Percentiles rank a stretch among this genome's conserved stretches.
Evolutionary conservation across 1,284 basidiomycete species (phyloP).

Genomic region (Tranzscheliella williamsii): DNA sequence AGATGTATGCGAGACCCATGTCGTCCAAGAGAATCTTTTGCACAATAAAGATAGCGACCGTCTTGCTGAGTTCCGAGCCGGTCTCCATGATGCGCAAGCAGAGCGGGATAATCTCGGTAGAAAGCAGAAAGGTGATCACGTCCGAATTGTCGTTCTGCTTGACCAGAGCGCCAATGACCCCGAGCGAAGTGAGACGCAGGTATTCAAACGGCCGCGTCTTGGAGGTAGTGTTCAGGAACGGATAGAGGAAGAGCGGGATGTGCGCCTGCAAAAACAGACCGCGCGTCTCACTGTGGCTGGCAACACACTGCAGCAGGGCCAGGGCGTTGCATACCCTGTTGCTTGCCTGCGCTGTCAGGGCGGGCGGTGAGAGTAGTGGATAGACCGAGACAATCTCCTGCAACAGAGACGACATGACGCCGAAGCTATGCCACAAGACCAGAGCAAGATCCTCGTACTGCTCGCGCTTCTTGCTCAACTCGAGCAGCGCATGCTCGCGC

Average conservation of each 20-base stretch:
- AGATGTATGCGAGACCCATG: conserved; percentile 96
- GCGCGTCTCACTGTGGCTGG: conserved; percentile 58
- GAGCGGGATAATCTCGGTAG: conserved; percentile 98
- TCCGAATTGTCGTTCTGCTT: conserved; percentile 95
- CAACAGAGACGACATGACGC: conserved; percentile 96
- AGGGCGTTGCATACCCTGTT: conserved; percentile 99
- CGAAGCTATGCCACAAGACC: conserved; percentile 98
- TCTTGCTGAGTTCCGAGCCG: conserved; percentile 97
- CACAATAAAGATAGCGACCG: conserved; percentile 99
- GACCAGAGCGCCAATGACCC: conserved; percentile 97
- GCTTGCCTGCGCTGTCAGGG: conserved; percentile 95
- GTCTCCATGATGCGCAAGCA: conserved; percentile 99
- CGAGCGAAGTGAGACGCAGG: conserved; percentile 91
- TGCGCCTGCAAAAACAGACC: conserved; percentile 69
- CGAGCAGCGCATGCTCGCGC: conserved; percentile 66
- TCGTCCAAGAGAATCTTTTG: conserved; percentile 99
- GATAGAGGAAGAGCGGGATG: conserved; percentile 97
- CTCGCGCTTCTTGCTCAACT: conserved; percentile 98
- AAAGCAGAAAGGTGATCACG: conserved; percentile 97
- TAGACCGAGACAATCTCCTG: conserved; percentile 99
- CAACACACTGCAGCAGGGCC: conserved; percentile 95
- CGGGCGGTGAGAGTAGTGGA: conserved; percentile 90
- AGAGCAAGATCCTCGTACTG: conserved; percentile 98
- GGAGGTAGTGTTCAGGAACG: conserved; percentile 97
- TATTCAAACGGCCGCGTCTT: conserved; percentile 99